phyloP scores from a whole-genome alignment of 2,329 filamentous ascomycete species.

The Trichoderma cornu-damae region DNA sequence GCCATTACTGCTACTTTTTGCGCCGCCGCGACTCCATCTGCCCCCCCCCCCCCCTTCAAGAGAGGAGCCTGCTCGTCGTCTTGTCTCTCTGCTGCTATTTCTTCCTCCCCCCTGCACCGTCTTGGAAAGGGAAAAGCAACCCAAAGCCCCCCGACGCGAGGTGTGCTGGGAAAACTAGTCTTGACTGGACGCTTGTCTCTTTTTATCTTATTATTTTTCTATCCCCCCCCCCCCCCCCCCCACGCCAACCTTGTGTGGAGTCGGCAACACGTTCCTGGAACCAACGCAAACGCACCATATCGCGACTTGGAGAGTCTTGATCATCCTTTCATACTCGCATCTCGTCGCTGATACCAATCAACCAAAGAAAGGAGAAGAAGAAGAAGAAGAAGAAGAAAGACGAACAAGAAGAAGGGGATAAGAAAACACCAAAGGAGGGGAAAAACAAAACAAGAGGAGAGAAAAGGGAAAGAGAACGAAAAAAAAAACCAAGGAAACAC shows the following conservation, averaged over 20 bases:
- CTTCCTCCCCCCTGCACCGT: conserved; percentile 23
- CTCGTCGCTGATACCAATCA: conserved; percentile 19
- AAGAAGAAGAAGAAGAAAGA: no score
- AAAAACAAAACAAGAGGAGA: no score
- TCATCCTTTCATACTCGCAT: conserved; percentile 21
- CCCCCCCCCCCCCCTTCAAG: conserved; percentile 11
- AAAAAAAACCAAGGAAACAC: no score
- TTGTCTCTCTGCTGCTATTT: conserved; percentile 11
- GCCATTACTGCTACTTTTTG: conserved; percentile 19
- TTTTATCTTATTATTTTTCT: no score
- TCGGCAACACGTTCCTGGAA: conserved; percentile 33
- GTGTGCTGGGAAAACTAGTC: conserved; percentile 32
- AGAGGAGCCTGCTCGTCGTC: conserved; percentile 24
- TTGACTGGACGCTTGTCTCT: conserved; percentile 30
- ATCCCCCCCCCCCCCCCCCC: not conserved
- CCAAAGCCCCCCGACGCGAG: conserved; percentile 30
- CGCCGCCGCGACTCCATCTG: conserved; percentile 31
- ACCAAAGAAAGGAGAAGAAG: no score
- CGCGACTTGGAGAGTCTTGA: conserved; percentile 28
- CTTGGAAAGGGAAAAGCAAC: conserved; percentile 26
- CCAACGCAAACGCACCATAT: conserved; percentile 31
- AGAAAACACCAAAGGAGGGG: not conserved
- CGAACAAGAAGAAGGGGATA: no score
- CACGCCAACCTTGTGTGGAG: conserved; percentile 29
- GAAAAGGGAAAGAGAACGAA: no score